Evolutionary conservation across 768 basidiomycete species (phyloP), one percentile per base, ranked within the genome.

Genomic region (Rhodosporidiobolus sp.): DNA sequence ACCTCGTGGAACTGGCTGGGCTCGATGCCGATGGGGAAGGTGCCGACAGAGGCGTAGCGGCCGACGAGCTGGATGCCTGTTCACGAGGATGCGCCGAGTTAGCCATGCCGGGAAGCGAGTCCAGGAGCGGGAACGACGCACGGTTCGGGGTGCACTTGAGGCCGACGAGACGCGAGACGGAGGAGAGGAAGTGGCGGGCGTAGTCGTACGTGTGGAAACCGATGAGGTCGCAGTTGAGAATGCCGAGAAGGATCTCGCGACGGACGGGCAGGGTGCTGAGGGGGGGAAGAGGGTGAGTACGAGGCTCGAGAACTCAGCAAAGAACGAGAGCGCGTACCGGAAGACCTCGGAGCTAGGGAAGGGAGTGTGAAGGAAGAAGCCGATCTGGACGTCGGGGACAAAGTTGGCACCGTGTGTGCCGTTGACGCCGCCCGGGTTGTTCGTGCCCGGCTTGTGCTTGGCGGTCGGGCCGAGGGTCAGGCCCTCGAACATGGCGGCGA

Each of bases 181-280:
- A 95, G 14, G 95, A 98, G 60, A 99, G 86, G 87, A 99, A 99
- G 82, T 99, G 96, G 53, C 96, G 94, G 3, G 96, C 96, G 79
- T 99, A 99, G 82, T 99, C 96, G 82, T 95, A 99, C 16, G 96
- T 99, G 84, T 99, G 96, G 87, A 98, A 99, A 22, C 96, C 96
- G 78, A 99, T 93, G 73, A 99, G 86, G 80, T 99, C 95, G 78
- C 92, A 97, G 81, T 94, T 92, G 22, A 98, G 85, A 55, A 97
- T 86, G 43, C 96, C 96, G 48, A 97, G 88, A n/a, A 99, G 84
- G 73, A 99, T 98, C 82, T 99, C 96, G 67, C 94, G 88, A 61
- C 96, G 90, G 48, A 99, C 96, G 5, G 96, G 96, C 24, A 99
- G 85, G 79, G 98, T 96, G 71, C 96, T 96, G 78, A 19, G 45